These are phyloP conservation scores for Saturnispora serradocipensis DNA, from an alignment of 805 yeast genomes.

Conservation along the genomic window DNA sequence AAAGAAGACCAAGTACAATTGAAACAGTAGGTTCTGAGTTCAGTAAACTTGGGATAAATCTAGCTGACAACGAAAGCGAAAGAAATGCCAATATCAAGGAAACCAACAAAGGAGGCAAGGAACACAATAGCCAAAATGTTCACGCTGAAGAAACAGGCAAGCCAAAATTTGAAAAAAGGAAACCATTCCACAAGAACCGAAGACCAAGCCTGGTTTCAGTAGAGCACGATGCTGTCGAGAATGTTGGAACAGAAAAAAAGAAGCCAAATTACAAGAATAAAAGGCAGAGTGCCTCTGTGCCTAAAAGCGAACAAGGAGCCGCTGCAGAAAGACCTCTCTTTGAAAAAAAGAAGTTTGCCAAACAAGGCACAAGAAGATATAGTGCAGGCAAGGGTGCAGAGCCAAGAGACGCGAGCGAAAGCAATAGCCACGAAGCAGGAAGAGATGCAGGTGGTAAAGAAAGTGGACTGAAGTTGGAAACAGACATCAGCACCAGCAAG, in stretches of 20 bases:
- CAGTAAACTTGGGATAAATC: neutral
- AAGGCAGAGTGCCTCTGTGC: neutral
- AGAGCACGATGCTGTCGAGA: neutral
- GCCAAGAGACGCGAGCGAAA: neutral
- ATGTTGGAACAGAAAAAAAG: neutral
- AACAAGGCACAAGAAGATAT: neutral
- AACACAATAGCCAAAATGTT: neutral
- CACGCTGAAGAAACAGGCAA: neutral
- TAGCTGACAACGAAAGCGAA: neutral
- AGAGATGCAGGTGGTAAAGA: neutral
- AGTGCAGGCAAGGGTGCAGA: neutral
- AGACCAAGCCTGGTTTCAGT: neutral
- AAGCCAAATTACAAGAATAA: neutral
- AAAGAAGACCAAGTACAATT: neutral
- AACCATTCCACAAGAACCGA: neutral
- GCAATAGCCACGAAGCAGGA: neutral
- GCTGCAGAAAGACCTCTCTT: neutral
- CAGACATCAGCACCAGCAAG: neutral
- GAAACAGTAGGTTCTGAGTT: neutral
- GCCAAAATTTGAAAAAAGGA: neutral
- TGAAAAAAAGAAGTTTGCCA: neutral
- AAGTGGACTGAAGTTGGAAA: neutral
- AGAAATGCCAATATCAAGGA: neutral
- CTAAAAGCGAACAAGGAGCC: neutral
- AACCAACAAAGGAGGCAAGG: neutral